These are phyloP conservation scores for Trichoderma koningiopsis DNA, from an alignment of 2,329 filamentous ascomycete genomes.

Conservation along the genomic window DNA sequence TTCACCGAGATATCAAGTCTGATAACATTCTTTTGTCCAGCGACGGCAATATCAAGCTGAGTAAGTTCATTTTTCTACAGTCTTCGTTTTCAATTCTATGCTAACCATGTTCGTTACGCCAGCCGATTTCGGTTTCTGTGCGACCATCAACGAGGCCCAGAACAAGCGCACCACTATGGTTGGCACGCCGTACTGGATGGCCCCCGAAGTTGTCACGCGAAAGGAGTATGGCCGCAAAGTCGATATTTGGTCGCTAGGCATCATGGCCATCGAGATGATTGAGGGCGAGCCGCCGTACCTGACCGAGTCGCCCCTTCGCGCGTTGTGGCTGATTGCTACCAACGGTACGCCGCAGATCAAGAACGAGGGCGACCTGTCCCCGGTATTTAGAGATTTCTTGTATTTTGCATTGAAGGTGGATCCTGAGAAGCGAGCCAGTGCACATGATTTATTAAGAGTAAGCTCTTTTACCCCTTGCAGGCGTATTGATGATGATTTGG, in stretches of 20 bases:
- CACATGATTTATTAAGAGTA: constrained; percentile 90
- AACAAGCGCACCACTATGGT: constrained; percentile 99
- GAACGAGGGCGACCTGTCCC: constrained; percentile 79
- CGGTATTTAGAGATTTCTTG: constrained; percentile 87
- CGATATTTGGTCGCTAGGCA: constrained; percentile 97
- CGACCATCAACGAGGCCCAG: constrained; percentile 95
- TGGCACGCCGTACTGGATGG: constrained; percentile 99
- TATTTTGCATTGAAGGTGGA: constrained; percentile 94
- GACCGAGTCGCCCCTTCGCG: constrained; percentile 89
- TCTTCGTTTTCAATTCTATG: not conserved
- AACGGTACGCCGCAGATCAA: constrained; percentile 96
- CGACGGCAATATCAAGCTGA: constrained; percentile 96
- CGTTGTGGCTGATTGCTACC: constrained; percentile 93
- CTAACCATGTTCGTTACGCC: constrained; percentile 31
- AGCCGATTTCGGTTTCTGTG: constrained; percentile 99
- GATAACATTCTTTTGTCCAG: constrained; percentile 95
- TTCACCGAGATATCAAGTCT: constrained; percentile 98
- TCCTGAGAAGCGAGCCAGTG: constrained; percentile 93
- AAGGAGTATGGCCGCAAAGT: constrained; percentile 99
- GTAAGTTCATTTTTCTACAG: constrained; percentile 54
- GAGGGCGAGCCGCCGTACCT: constrained; percentile 97
- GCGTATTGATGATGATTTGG: constrained; percentile 31
- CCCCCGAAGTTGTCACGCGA: constrained; percentile 92
- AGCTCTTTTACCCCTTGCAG: constrained; percentile 38
- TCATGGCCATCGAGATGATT: constrained; percentile 99